Evolutionary conservation across 2,329 filamentous ascomycete genomes (phyloP).

Genomic region (Epichloe hybrida): DNA sequence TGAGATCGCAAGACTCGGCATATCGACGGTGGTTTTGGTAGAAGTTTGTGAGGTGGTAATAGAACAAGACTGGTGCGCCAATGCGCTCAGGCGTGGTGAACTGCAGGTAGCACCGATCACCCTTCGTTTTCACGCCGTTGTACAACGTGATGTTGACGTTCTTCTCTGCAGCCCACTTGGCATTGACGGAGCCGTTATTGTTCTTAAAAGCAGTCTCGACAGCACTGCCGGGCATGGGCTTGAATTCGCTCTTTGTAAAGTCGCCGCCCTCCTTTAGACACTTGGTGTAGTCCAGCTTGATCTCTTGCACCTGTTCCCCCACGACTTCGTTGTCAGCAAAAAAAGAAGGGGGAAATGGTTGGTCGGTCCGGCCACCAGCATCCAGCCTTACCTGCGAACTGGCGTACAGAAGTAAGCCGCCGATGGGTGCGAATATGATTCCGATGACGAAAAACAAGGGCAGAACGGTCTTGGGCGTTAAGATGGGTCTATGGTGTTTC

Average conservation of each 20-base stretch:
- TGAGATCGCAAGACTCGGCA: slow-evolving; percentile 72
- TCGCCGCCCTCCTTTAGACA: slow-evolving; percentile 48
- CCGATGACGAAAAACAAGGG: slow-evolving; percentile 86
- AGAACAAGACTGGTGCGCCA: slow-evolving; percentile 72
- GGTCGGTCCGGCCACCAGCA: neutral
- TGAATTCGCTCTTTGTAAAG: slow-evolving; percentile 21
- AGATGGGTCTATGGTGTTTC: slow-evolving; percentile 55
- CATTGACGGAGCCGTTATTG: slow-evolving; percentile 24
- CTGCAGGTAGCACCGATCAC: slow-evolving; percentile 54
- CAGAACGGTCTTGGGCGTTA: slow-evolving; percentile 86
- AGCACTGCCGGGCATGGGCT: slow-evolving; percentile 39
- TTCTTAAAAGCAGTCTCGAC: slow-evolving; percentile 62
- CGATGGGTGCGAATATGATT: slow-evolving; percentile 86
- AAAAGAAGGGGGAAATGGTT: neutral
- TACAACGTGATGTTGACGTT: slow-evolving; percentile 27
- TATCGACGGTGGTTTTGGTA: slow-evolving; percentile 98
- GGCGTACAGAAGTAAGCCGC: slow-evolving; percentile 73
- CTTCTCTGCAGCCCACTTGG: slow-evolving; percentile 29
- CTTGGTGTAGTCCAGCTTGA: slow-evolving; percentile 79
- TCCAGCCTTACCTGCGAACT: slow-evolving; percentile 53
- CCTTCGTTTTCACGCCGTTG: slow-evolving; percentile 21
- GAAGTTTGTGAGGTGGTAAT: slow-evolving; percentile 94
- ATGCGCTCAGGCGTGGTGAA: slow-evolving; percentile 73
- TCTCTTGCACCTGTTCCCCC: slow-evolving; percentile 62
- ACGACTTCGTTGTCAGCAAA: neutral